Conservation (phyloP, 441 rosid species). For the Melastoma candidum region DNA sequence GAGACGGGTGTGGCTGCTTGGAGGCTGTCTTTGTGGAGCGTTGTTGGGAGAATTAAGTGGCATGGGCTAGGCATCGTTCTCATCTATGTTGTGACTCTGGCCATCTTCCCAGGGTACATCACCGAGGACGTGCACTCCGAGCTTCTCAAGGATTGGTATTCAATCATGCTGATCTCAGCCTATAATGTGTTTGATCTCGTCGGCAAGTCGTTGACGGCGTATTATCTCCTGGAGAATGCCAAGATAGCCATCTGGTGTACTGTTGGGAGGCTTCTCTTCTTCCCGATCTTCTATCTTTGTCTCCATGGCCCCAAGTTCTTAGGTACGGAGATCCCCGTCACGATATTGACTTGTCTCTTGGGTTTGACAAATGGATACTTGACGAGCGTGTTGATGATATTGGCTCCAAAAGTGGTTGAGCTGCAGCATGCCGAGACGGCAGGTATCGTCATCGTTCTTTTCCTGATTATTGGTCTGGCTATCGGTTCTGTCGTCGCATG, state of each 20-base stretch:
- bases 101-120: conserved; percentile 87
- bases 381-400: conserved; percentile 78
- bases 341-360: conserved; percentile 57
- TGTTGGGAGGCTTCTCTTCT: conserved; percentile 61
- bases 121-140: conserved; percentile 90
- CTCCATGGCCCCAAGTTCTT: conserved; percentile 78
- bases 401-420: conserved; percentile 65
- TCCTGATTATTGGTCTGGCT: conserved; percentile 67
- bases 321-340: conserved; percentile 76
- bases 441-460: conserved; percentile 75
- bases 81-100: conserved; percentile 55
- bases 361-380: conserved; percentile 87
- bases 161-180: conserved; percentile 54
- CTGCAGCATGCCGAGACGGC: conserved; percentile 80
- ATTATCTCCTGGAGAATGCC: conserved; percentile 44
- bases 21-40: conserved; percentile 53
- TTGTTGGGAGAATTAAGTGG: conserved; percentile 60
- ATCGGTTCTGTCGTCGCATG: conserved; percentile 68
- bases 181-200: conserved; percentile 80
- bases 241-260: conserved; percentile 56
- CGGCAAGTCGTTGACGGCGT: conserved; percentile 79
- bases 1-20: conserved; percentile 48
- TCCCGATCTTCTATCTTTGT: conserved; percentile 77
- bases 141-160: conserved; percentile 73
- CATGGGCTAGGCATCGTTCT: conserved; percentile 62